phyloP scores from a whole-genome alignment of 495 filamentous ascomycete genomes.

The Penicillium verhagenii region DNA sequence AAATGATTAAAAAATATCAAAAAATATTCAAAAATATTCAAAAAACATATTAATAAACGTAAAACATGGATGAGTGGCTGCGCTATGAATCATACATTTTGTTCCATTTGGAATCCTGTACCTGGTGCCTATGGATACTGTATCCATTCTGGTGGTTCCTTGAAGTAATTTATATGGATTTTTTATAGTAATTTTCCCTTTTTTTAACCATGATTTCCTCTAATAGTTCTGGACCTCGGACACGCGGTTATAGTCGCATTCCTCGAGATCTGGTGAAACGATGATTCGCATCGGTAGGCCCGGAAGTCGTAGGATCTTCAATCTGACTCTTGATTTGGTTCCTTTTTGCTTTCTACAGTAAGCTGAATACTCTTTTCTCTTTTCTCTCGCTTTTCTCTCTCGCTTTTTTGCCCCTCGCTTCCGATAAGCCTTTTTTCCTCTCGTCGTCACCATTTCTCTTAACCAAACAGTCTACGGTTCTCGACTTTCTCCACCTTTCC shows the following conservation, averaged over 20 bases:
- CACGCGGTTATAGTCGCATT: constrained; percentile 14
- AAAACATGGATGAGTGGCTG: constrained; percentile 1
- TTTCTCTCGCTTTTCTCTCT: too few relatives aligned
- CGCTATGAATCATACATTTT: constrained; percentile 19
- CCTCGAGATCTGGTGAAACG: constrained; percentile 31
- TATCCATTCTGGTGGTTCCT: neutral
- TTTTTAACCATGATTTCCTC: neutral
- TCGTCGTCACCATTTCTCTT: constrained; percentile 28
- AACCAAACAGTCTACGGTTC: too few relatives aligned
- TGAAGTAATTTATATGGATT: neutral
- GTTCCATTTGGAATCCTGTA: too few relatives aligned
- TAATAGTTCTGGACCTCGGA: constrained; percentile 7
- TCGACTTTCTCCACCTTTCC: neutral
- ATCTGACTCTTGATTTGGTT: constrained; percentile 2
- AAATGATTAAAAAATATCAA: too few relatives aligned
- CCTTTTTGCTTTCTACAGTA: constrained; percentile 7
- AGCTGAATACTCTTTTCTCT: too few relatives aligned
- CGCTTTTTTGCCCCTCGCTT: constrained; percentile 26
- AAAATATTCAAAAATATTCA: too few relatives aligned
- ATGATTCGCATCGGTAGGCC: constrained; percentile 32
- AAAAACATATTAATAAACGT: too few relatives aligned
- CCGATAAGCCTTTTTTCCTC: constrained; percentile 26
- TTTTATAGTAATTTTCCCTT: too few relatives aligned
- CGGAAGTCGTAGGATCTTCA: constrained; percentile 19
- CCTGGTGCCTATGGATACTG: constrained; percentile 26